These are phyloP conservation scores for Halophytophthora batemanensis DNA, from an alignment of 352 stramenopile species.

Conservation along the genomic window DNA sequence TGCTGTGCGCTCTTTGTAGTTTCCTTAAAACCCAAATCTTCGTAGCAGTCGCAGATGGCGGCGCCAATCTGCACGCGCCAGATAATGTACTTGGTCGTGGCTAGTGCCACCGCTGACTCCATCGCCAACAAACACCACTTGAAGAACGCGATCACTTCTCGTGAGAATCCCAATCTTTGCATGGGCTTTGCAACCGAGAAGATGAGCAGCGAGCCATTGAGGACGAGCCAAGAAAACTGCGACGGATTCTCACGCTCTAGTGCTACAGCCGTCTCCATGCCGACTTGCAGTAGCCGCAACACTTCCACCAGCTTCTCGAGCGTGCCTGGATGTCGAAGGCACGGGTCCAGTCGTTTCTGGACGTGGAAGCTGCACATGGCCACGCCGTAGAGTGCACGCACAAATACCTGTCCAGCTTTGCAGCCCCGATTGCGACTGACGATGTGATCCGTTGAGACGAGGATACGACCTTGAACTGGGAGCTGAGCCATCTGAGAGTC, in stretches of 20 bases:
- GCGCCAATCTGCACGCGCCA: conserved; percentile 64
- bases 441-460: not conserved
- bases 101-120: conserved; percentile 50
- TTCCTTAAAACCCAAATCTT: conserved; percentile 41
- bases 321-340: conserved; percentile 42
- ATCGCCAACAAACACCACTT: conserved; percentile 63
- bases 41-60: conserved; percentile 55
- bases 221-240: conserved; percentile 48
- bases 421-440: not conserved
- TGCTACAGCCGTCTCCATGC: conserved; percentile 38
- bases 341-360: conserved; percentile 29
- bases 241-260: conserved; percentile 32
- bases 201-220: conserved; percentile 65
- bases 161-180: conserved; percentile 40
- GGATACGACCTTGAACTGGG: conserved; percentile 9
- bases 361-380: conserved; percentile 42
- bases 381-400: conserved; percentile 41
- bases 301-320: conserved; percentile 45
- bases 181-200: conserved; percentile 53
- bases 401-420: conserved; percentile 26
- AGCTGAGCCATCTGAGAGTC: not conserved
- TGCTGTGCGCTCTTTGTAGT: conserved; percentile 11
- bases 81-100: conserved; percentile 59
- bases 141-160: conserved; percentile 51
- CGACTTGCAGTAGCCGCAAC: conserved; percentile 32